phyloP scores from a whole-genome alignment of 2,329 filamentous ascomycete genomes.

The Xylariaceae sp. region DNA sequence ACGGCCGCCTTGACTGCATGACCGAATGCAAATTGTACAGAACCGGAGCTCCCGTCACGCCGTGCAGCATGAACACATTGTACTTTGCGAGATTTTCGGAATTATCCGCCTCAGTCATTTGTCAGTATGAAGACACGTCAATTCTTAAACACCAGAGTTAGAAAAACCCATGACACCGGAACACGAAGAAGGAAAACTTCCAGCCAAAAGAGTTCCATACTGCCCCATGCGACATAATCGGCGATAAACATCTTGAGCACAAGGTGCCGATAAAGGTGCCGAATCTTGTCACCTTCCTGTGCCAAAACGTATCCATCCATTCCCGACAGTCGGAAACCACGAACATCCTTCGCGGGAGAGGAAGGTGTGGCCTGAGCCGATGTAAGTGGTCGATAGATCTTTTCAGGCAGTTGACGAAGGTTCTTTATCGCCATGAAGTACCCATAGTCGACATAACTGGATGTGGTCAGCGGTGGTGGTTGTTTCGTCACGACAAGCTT shows the following conservation, averaged over 20 bases:
- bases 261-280: slow-evolving; percentile 34
- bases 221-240: slow-evolving; percentile 39
- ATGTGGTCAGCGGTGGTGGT: slow-evolving; percentile 32
- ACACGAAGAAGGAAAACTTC: slow-evolving; percentile 32
- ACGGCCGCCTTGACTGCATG: no score
- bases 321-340: slow-evolving; percentile 45
- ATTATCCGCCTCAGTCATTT: no score
- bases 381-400: slow-evolving; percentile 39
- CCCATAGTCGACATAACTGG: slow-evolving; percentile 36
- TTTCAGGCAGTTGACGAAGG: slow-evolving; percentile 40
- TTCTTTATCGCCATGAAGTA: slow-evolving; percentile 43
- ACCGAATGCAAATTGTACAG: no score
- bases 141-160: no score
- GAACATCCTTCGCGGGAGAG: slow-evolving; percentile 36
- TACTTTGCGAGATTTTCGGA: no score
- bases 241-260: slow-evolving; percentile 43
- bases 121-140: no score
- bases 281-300: slow-evolving; percentile 26
- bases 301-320: slow-evolving; percentile 48
- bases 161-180: slow-evolving; percentile 31
- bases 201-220: slow-evolving; percentile 30
- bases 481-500: slow-evolving; percentile 41
- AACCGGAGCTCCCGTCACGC: no score
- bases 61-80: no score
- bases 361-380: slow-evolving; percentile 30